Evolutionary conservation across 768 basidiomycete species (phyloP).

Genomic region (Rubroboletus satanas): DNA sequence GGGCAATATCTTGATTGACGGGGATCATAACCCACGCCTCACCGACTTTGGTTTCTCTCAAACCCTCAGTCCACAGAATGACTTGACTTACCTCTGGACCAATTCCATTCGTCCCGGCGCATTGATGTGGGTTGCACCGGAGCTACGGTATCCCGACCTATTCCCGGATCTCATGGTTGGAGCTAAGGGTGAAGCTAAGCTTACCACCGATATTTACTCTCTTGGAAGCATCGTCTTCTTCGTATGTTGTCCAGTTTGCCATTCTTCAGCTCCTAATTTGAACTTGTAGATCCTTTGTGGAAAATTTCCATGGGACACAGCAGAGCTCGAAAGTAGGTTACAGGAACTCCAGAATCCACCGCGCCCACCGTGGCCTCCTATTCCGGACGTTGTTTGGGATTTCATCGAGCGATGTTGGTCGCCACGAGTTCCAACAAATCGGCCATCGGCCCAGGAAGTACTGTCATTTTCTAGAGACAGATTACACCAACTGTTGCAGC

Average conservation of each 20-base stretch:
- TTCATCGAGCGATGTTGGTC: conserved; percentile 6
- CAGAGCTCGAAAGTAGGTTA: background rate
- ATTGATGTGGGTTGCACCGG: too few species aligned
- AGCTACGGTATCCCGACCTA: background rate
- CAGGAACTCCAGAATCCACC: background rate
- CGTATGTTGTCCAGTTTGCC: background rate
- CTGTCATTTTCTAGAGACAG: background rate
- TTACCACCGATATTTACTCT: conserved; percentile 1
- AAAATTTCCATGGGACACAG: background rate
- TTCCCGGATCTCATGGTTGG: background rate
- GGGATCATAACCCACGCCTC: too few species aligned
- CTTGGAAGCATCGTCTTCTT: conserved; percentile 2
- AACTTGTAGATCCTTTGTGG: background rate
- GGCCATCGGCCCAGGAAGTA: background rate
- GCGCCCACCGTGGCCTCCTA: background rate
- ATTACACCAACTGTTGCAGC: background rate
- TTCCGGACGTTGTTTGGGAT: background rate
- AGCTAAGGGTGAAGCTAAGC: background rate
- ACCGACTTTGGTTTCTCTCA: too few species aligned
- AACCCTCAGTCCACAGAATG: too few species aligned
- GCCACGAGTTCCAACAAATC: background rate
- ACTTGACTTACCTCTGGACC: too few species aligned
- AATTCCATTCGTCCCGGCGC: background rate
- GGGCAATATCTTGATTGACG: too few species aligned
- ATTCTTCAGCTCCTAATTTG: background rate